Percentiles rank a stretch among this genome's conserved stretches.
phyloP scores from a whole-genome alignment of 805 yeast genomes.

The Nadsonia fulvescens region DNA sequence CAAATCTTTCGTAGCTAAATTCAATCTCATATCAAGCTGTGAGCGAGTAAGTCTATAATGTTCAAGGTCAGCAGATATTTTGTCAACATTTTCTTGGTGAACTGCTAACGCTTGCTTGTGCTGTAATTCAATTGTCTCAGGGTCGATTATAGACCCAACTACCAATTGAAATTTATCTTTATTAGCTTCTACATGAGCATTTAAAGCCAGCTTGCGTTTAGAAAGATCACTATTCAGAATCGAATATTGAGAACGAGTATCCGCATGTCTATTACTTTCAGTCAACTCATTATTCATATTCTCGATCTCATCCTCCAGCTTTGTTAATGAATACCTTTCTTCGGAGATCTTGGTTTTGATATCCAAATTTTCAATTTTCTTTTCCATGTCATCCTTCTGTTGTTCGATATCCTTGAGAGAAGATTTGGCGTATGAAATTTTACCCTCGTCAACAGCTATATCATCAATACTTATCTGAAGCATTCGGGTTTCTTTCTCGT shows the following conservation, averaged over 20 bases:
- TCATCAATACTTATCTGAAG: conserved; percentile 23
- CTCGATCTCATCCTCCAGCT: conserved; percentile 25
- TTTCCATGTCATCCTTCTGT: conserved; percentile 15
- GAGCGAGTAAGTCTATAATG: conserved; percentile 10
- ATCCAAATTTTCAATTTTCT: conserved; percentile 7
- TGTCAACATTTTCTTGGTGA: conserved; percentile 10
- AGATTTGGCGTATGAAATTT: conserved; percentile 27
- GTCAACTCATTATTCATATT: conserved; percentile 31
- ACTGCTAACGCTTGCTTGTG: conserved; percentile 11
- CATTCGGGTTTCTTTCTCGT: conserved; percentile 19
- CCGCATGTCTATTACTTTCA: conserved; percentile 38
- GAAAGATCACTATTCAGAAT: conserved; percentile 25
- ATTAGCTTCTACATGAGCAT: conserved; percentile 16
- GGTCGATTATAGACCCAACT: conserved; percentile 10
- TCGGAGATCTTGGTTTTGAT: conserved; percentile 4
- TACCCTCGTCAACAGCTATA: conserved; percentile 27
- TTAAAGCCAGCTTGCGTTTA: conserved; percentile 17
- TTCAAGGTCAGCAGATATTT: conserved; percentile 5
- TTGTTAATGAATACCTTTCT: conserved; percentile 4
- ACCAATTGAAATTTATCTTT: conserved; percentile 11
- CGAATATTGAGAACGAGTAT: conserved; percentile 34
- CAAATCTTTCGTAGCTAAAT: conserved; percentile 9
- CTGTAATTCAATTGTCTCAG: conserved; percentile 8
- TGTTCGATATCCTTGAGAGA: conserved; percentile 23
- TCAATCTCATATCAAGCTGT: conserved; percentile 9